phyloP scores from a whole-genome alignment of 2,329 filamentous ascomycete genomes.

The Fusarium caatingaense region DNA sequence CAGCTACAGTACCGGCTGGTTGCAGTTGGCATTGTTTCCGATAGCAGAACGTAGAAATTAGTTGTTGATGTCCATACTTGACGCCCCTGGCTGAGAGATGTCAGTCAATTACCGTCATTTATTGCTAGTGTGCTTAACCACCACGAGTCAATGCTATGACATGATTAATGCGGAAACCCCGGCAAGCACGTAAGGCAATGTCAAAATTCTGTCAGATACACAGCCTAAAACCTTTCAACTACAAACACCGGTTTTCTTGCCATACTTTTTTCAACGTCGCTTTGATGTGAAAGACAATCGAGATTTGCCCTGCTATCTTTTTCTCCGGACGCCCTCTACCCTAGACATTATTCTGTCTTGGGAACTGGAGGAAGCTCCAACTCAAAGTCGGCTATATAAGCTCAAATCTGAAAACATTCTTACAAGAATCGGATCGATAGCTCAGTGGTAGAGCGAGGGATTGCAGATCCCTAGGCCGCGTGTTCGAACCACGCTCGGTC shows the following conservation, averaged over 20 bases:
- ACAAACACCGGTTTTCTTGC: neutral
- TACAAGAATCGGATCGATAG: conserved; percentile 32
- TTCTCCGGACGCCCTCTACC: neutral
- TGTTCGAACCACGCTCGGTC: conserved; percentile 42
- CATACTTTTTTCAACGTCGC: neutral
- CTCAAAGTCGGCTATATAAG: rapidly evolving
- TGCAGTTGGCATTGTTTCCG: neutral
- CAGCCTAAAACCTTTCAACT: too few relatives aligned
- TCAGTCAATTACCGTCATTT: neutral
- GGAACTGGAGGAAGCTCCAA: neutral
- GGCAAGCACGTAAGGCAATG: conserved; percentile 9
- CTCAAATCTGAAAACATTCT: rapidly evolving
- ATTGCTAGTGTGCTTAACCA: neutral
- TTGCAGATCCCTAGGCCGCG: conserved; percentile 41
- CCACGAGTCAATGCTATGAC: conserved; percentile 9
- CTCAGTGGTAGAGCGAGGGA: conserved; percentile 42
- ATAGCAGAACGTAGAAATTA: neutral
- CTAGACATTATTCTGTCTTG: neutral
- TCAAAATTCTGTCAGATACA: neutral
- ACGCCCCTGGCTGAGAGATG: neutral
- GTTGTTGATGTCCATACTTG: neutral
- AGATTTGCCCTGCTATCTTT: neutral
- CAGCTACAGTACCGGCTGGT: neutral
- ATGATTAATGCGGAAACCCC: conserved; percentile 5
- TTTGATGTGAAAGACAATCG: neutral